Evolutionary conservation across 352 stramenopile genomes (phyloP), one percentile per base, ranked within the genome.

Genomic region (Elongisporangium undulatum): DNA sequence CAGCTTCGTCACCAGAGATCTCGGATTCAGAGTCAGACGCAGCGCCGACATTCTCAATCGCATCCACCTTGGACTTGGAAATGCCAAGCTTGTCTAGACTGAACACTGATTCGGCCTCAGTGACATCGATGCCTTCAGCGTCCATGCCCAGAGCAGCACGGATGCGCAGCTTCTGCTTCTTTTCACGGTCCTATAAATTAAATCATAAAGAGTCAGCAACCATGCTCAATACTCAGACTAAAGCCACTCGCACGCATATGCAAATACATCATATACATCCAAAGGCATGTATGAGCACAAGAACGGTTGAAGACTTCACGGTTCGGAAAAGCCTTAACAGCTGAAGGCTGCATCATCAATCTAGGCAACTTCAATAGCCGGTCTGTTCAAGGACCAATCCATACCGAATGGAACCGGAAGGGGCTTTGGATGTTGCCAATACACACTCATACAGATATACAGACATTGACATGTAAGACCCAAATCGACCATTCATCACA

Each of bases 361-460:
- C 58, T 95, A 55, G 87, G 85, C 86, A 85, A 67, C 67, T 87
- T 93, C 87, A 95, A 95, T 95, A 92, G 85, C 86, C 85, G 79
- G 79, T 94, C 87, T 92, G 87, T 95, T 95, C 87, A 95, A 95
- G 82, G 87, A 94, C 84, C 75, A 87, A 79, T 73, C 71, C 77
- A 19, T 64, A 90, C 76, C 79, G 73, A 91, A 80, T 89, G 63
- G 74, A 73, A 89, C 83, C 73, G 75, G 74, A 77, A 77, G 75
- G 79, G 82, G 84, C 84, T 92, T 94, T 94, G 84, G 84, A 94
- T 93, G 82, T 66, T 77, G 73, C 80, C 80, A 56, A 75, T 15
- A 58, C 48, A 76, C 49, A 72, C 48, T 58, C 20, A 65, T 53
- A 67, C 55, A 71, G 17, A 52, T 45, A 66, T 49, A 69, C 4